phyloP scores from a whole-genome alignment of 2,329 filamentous ascomycete species.

The Pseudocercospora crystallina region DNA sequence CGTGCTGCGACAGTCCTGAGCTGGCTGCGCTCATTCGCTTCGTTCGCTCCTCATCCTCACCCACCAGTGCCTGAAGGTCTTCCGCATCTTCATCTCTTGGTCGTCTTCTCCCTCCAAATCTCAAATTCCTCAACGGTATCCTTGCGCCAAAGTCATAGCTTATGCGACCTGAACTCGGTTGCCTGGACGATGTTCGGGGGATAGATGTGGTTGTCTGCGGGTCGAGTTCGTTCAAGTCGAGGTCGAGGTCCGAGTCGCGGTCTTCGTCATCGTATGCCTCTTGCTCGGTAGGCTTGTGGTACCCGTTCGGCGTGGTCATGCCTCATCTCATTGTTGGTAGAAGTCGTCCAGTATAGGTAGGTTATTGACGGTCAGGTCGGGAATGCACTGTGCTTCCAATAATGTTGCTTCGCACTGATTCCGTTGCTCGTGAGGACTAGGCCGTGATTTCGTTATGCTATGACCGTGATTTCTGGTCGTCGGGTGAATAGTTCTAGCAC shows the following conservation, averaged over 20 bases:
- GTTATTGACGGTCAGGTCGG: no score
- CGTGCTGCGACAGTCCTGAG: conserved; percentile 55
- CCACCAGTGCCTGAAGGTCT: conserved; percentile 66
- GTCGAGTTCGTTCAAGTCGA: conserved; percentile 79
- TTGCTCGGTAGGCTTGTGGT: conserved; percentile 59
- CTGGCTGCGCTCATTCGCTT: conserved; percentile 39
- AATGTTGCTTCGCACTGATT: no score
- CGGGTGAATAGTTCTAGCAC: no score
- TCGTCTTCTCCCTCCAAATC: conserved; percentile 47
- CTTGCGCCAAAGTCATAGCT: conserved; percentile 46
- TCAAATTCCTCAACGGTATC: conserved; percentile 69
- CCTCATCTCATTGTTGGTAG: conserved; percentile 34
- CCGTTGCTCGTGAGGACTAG: no score
- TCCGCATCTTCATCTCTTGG: conserved; percentile 57
- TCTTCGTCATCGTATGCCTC: conserved; percentile 55
- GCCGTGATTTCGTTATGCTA: no score
- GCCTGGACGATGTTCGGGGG: conserved; percentile 12
- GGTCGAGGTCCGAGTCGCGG: conserved; percentile 69
- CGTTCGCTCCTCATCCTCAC: conserved; percentile 49
- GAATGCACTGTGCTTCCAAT: no score
- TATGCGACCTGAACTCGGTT: conserved; percentile 20
- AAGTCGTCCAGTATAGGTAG: no score
- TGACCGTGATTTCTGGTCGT: no score
- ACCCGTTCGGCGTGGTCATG: conserved; percentile 49
- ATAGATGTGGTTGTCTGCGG: conserved; percentile 44